Conservation (phyloP, 129 eudicot species). For the Kitagawia praeruptora region DNA sequence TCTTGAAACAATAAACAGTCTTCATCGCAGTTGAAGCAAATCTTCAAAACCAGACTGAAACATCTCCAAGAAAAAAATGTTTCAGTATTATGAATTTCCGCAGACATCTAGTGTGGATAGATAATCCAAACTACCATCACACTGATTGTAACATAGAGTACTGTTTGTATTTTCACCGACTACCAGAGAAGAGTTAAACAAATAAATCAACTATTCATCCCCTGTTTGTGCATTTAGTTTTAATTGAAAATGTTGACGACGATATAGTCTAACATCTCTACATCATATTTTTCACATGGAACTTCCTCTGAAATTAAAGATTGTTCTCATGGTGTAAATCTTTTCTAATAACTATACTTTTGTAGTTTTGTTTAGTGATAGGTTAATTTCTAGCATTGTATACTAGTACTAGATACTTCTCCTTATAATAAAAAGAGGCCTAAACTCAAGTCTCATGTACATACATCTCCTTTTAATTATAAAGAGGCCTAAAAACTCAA, state of each 20-base stretch:
- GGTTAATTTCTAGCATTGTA: neutral
- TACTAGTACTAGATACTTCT: neutral
- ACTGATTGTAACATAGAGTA: neutral
- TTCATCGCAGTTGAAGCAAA: slow-evolving; percentile 9
- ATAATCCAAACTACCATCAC: neutral
- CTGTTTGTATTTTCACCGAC: neutral
- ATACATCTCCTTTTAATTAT: neutral
- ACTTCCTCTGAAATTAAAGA: neutral
- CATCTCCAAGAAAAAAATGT: neutral
- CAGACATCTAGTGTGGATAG: neutral
- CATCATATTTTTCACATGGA: neutral
- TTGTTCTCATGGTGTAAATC: neutral
- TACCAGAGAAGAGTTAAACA: neutral
- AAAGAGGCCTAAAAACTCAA: too few species aligned
- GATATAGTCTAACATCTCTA: neutral
- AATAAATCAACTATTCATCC: neutral
- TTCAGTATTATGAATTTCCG: neutral
- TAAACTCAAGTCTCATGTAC: neutral
- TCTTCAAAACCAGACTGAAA: slow-evolving; percentile 17
- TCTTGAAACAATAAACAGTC: neutral
- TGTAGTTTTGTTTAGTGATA: neutral
- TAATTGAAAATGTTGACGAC: neutral
- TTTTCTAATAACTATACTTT: neutral
- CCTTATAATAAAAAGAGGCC: neutral
- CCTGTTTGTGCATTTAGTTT: neutral